Base-by-base conservation (phyloP, 1,284 basidiomycete genomes). In the Naganishia sp. region DNA sequence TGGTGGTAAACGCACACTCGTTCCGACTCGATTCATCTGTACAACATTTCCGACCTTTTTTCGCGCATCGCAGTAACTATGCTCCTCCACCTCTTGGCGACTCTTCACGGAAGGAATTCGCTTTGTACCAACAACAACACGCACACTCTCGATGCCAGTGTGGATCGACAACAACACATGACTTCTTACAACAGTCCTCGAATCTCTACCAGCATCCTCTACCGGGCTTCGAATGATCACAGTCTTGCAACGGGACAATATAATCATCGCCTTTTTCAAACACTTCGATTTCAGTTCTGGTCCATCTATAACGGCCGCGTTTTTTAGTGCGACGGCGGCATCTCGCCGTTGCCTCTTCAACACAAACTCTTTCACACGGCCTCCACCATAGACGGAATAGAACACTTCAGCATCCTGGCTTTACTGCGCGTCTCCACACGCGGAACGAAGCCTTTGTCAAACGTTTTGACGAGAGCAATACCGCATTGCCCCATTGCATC, bases 271-370 rank as follows among this genome's bases (percentile, higher is more conserved):
- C 50, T 50, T 61, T 61, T 61, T 42, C 39, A 11, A 23, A 51
- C 58, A 9, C 25, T 61, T 61, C 58, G 58, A 61, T 61, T 61
- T 61, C 58, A 61, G 39, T 61, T 61, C 58, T 61, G 58, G 58
- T 61, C 58, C 58, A 35, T 51, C 58, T 61, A 61, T 51, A 60
- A 39, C 58, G 58, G 58, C 58, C 58, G 58, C 58, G 58, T 61
- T 61, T 31, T 52, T 32, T 51, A 51, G 47, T 61, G 58, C 47
- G 41, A 42, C n/a, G 18, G 49, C 32, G 28, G 28, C 25, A n/a
- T 32, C 39, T 61, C 41, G 58, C 23, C 32, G 23, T 42, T 50
- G 58, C 49, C 47, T 51, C 39, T 50, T 51, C 47, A 50, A 50
- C 47, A 35, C 25, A 49, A 43, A 54, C 35, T 15, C 31, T 51